Base-by-base conservation (phyloP, 2,329 filamentous ascomycete genomes). In the Dryadomyces quercus-mongolicae region DNA sequence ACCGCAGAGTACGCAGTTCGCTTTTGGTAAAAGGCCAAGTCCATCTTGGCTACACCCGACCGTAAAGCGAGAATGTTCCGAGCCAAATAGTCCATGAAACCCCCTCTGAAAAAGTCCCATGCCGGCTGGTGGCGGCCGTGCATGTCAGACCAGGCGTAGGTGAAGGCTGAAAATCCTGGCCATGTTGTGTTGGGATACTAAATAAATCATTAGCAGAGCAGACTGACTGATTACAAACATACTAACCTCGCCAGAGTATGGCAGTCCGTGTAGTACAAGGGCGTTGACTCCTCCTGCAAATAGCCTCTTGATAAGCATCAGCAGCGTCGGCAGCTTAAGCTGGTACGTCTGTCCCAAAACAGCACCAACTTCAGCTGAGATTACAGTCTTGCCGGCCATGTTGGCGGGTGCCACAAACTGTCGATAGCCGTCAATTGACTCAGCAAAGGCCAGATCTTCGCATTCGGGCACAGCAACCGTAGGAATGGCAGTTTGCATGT, bases 141-240 rank as follows among this genome's bases (percentile, higher is more conserved):
- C 61, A 70, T 66, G n/a, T 51, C 51, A 4, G 54, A 52, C 36
- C 46, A 55, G 25, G 51, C 44, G 56, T 72, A 76, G 6, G 52
- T 55, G 55, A 76, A 76, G 0, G 72, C 65, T 0, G 69, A 70
- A 52, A 68, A 74, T 0, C 70, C 71, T 0, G 74, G 74, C 74
- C 74, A 77, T 0, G 74, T 75, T 0, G 74, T 76, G 50, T 71
- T 68, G 0, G 61, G 60, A 53, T 75, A 76, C 50, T 55, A 18
- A 21, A 21, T 1, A 21, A 40, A 3, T 50, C n/a, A 18, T 40
- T 10, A 50, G 36, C 47, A 13, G 15, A 1, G 10, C 16, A 38
- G 15, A 16, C n/a, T 8, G 31, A 16, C 5, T 8, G 15, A 18
- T 34, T 8, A 31, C 45, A 16, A 9, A 21, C 5, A 21, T 43